Base-by-base conservation (phyloP, 2,329 filamentous ascomycete genomes). In the Lachnellula subtilissima region DNA sequence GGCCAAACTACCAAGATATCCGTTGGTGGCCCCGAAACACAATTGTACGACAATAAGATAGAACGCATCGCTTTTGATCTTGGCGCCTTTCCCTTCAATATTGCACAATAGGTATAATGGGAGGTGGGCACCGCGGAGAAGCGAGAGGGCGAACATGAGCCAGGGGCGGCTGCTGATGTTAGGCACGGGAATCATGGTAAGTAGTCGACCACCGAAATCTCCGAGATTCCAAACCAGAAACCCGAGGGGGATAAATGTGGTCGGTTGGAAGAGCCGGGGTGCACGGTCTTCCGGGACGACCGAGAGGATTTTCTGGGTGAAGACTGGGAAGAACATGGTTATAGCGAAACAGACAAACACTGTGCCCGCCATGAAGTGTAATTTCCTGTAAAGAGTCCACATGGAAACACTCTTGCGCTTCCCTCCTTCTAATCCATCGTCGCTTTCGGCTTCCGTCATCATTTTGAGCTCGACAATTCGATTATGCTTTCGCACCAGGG, bases 301-400 rank as follows among this genome's bases (percentile, higher is more conserved):
- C 2, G 78, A 83, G 22, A 77, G 61, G 52, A 87, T 86, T 72
- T 87, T 84, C 55, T 80, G 75, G 0, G 94, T 97, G 73, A 95
- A 95, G 58, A 97, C 89, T 0, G 94, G 94, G 76, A 92, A 97
- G 70, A 94, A 85, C 93, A 99, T 97, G 50, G 92, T 92, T 53
- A 93, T 75, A 43, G 80, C 74, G 67, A 97, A 97, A 68, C 87
- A 91, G 61, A 92, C 70, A 65, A 90, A 91, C 14, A 97, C 83
- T 7, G 89, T 83, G n/a, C 79, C 76, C 0, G 90, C 83, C 14
- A 91, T 78, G 83, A 88, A 95, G 66, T 82, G 84, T 46, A 97
- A 81, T 71, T 96, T 96, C 58, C 76, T 75, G 65, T 94, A 85
- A 3, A 97, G 81, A 1, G 76, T 76, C 61, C 75, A 76, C 61